These are phyloP conservation scores for Chlorella variabilis DNA, from an alignment of 163 green algal species.

Conservation along the genomic window DNA sequence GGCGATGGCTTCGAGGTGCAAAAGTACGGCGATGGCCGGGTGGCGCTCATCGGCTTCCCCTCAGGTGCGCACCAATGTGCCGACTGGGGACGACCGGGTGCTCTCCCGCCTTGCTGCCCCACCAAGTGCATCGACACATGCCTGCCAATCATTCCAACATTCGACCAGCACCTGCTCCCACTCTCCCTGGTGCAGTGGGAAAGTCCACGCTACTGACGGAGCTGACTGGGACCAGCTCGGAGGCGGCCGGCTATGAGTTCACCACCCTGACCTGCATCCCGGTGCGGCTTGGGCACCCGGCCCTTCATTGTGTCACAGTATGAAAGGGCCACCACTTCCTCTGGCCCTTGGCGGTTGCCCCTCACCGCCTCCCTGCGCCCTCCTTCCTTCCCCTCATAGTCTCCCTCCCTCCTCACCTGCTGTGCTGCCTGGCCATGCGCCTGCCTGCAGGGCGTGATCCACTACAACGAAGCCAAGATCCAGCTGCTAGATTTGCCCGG, in stretches of 20 bases:
- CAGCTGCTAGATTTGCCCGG: constrained; percentile 97
- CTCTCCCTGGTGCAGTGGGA: constrained; percentile 60
- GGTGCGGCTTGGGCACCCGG: neutral
- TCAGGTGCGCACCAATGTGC: constrained; percentile 34
- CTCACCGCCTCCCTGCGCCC: too few relatives aligned
- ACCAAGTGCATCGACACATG: too few relatives aligned
- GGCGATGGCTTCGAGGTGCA: constrained; percentile 97
- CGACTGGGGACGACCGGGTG: too few relatives aligned
- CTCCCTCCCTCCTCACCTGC: too few relatives aligned
- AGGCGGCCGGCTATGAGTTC: constrained; percentile 98
- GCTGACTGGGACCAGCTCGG: constrained; percentile 90
- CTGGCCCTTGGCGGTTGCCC: too few relatives aligned
- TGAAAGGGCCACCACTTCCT: too few relatives aligned
- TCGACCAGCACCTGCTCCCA: too few relatives aligned
- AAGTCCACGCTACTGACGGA: constrained; percentile 97
- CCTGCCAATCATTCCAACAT: too few relatives aligned
- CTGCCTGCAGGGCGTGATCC: constrained; percentile 86
- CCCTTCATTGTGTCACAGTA: too few relatives aligned
- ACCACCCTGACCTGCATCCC: constrained; percentile 99
- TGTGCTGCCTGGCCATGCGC: too few relatives aligned
- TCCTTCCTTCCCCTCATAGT: too few relatives aligned
- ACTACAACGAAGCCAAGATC: constrained; percentile 99
- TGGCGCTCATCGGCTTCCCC: constrained; percentile 90
- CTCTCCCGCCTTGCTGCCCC: too few relatives aligned
- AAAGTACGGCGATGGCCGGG: constrained; percentile 96